A percentile compares a stretch with the other conserved stretches of the same genome.
Conservation (phyloP, 148 eudicot species). For the Dysphania ambrosioides region DNA sequence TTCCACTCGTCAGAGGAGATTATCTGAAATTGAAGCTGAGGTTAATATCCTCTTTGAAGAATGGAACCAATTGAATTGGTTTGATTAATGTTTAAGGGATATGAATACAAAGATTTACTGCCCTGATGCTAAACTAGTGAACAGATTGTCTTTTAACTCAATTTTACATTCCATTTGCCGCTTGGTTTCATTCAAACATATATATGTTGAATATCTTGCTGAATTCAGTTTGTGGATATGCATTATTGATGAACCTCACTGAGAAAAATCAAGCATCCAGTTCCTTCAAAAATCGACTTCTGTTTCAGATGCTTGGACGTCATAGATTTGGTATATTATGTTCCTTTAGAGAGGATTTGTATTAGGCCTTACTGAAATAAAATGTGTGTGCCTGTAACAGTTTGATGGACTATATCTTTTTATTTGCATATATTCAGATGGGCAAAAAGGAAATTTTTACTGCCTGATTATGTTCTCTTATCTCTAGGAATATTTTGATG, state of each 20-base stretch:
- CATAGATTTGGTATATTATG: no score
- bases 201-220: no score
- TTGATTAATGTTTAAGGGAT: background rate
- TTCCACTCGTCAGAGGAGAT: conserved; percentile 60
- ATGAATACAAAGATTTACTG: background rate
- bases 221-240: no score
- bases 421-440: background rate
- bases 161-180: no score
- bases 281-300: no score
- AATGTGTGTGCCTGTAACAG: background rate
- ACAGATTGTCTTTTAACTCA: no score
- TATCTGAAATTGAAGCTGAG: conserved; percentile 85
- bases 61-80: background rate
- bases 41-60: conserved; percentile 34
- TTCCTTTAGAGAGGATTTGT: background rate
- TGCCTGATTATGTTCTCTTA: no score
- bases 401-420: background rate
- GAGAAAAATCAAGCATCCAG: no score
- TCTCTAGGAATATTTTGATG: no score
- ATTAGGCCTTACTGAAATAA: background rate
- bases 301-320: background rate
- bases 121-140: conserved; percentile 8
- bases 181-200: no score
- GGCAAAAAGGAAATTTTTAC: no score
- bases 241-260: no score